Percentiles rank a stretch among this genome's conserved stretches.
Evolutionary conservation across 78 protist genomes (phyloP).

Genomic region (Bigelowiella natans): DNA sequence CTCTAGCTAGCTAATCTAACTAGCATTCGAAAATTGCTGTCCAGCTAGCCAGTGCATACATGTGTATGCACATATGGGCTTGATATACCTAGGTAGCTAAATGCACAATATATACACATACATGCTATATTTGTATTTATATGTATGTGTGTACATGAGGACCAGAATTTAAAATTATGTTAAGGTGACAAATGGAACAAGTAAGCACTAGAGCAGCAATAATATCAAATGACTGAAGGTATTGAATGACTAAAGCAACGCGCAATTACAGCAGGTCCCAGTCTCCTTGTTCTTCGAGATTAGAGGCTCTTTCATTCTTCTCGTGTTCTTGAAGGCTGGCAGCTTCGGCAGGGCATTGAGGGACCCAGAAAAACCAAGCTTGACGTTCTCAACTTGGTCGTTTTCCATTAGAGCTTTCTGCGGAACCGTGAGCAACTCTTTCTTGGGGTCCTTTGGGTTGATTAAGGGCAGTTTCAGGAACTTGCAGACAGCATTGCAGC

Average conservation of each 20-base stretch:
- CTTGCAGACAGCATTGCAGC: constrained; percentile 25
- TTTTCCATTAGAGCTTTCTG: background rate
- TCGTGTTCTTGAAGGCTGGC: background rate
- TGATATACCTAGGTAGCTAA: no score
- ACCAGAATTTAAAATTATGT: background rate
- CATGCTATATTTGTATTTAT: background rate
- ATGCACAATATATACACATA: no score
- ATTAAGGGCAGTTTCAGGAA: background rate
- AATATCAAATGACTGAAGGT: background rate
- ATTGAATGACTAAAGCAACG: background rate
- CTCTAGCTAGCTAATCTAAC: background rate
- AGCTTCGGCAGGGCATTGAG: background rate
- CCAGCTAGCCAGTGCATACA: background rate
- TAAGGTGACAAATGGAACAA: background rate
- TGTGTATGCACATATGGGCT: background rate
- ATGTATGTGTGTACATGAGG: background rate
- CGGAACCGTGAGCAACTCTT: background rate
- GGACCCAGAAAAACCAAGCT: background rate
- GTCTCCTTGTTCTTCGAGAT: background rate
- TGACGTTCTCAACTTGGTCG: background rate
- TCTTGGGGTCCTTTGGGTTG: background rate
- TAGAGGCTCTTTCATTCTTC: background rate
- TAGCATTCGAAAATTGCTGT: no score
- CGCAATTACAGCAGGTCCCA: background rate
- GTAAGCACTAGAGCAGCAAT: background rate